A percentile compares a stretch with the other conserved stretches of the same genome.
Conservation (phyloP, 1,284 basidiomycete species). For the Pseudozyma pruni region DNA sequence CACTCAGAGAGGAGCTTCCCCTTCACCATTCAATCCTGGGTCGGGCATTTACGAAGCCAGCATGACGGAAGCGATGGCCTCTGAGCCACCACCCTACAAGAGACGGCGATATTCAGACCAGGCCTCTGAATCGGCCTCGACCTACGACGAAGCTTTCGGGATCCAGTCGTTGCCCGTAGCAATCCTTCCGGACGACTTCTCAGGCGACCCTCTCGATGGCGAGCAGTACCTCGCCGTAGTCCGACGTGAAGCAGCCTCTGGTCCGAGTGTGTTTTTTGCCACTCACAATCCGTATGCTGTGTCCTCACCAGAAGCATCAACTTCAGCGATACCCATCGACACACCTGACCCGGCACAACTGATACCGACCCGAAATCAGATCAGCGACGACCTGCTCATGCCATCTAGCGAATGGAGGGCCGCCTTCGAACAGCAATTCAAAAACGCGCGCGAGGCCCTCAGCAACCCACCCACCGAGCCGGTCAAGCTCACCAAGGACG, state of each 20-base stretch:
- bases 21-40: too few species aligned
- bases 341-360: not conserved
- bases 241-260: slow-evolving; percentile 43
- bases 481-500: slow-evolving; percentile 28
- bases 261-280: slow-evolving; percentile 39
- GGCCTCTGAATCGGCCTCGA: not conserved
- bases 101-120: slow-evolving; percentile 14
- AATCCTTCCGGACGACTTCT: slow-evolving; percentile 48
- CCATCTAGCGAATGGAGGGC: slow-evolving; percentile 40
- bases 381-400: slow-evolving; percentile 18
- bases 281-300: slow-evolving; percentile 47
- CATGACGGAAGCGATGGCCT: not conserved
- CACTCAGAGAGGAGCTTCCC: too few species aligned
- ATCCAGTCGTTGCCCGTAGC: slow-evolving; percentile 59
- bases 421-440: slow-evolving; percentile 31
- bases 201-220: slow-evolving; percentile 57
- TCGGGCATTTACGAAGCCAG: too few species aligned
- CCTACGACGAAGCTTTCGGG: slow-evolving; percentile 38
- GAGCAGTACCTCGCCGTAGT: slow-evolving; percentile 63
- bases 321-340: not conserved
- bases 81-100: slow-evolving; percentile 12
- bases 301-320: not conserved
- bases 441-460: slow-evolving; percentile 36
- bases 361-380: too few species aligned
- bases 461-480: slow-evolving; percentile 35